Base-by-base conservation (phyloP, 495 filamentous ascomycete species). In the Aspergillus nidulans region DNA sequence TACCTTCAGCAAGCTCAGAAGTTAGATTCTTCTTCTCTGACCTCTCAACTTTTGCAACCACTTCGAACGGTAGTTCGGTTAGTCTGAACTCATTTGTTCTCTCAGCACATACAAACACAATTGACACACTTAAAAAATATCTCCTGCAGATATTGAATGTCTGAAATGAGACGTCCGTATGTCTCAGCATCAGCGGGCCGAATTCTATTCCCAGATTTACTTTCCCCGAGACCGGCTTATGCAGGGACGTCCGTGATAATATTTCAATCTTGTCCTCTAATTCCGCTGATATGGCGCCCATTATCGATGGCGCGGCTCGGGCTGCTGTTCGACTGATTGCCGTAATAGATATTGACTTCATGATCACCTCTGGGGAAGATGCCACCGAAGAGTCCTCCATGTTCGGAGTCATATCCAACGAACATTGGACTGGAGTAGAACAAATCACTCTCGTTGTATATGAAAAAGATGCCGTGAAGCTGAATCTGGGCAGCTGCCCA, bases 181-280 rank as follows among this genome's bases (percentile, higher is more conserved):
- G 52, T 23, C 49, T 26, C n/a, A 60, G 48, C 15, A 55, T 26
- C 4, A 60, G 39, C 4, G 52, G 52, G 0, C 57, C 52, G 24
- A 60, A 60, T 13, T 20, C 21, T 20, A 52, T n/a, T 20, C 13
- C 36, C 21, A 60, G 20, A 38, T 56, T 41, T 2, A 52, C 6
- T 13, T 23, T 49, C n/a, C 48, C 48, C 21, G 42, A 52, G 6
- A 60, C 52, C 1, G 57, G 47, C 48, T 49, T 50, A 3, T 34
- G 47, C 18, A 60, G 30, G 10, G 52, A 41, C 2, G 47, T 42
- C 20, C 46, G 50, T 1, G 41, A 52, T 6, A 60, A n/a, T 6
- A 60, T 26, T 47, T 60, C 57, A 18, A 60, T 47, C 4, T 43
- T 42, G 4, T 60, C 52, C 24, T 60, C 47, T 0, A 55, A 38